A percentile compares a stretch with the other conserved stretches of the same genome.
These are phyloP conservation scores for Stereocaulon alpinum DNA, from an alignment of 495 filamentous ascomycete genomes.

Conservation along the genomic window DNA sequence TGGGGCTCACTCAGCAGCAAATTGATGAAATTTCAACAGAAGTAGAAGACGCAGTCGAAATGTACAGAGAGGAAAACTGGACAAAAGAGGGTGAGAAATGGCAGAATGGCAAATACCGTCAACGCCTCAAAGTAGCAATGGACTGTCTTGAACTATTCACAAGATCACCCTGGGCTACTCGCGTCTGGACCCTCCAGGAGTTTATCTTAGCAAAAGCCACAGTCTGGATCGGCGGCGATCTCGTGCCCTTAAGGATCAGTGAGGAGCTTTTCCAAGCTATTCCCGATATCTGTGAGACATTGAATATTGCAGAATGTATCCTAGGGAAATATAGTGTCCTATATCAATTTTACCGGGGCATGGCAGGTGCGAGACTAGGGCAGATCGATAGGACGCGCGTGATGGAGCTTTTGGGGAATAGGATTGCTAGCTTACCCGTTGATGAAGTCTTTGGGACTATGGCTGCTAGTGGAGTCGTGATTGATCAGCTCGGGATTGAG, in stretches of 20 bases:
- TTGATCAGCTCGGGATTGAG: neutral
- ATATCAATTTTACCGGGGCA: neutral
- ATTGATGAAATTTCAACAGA: no score
- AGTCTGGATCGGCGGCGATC: no score
- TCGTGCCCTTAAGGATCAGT: no score
- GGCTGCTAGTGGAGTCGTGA: slow-evolving; percentile 5
- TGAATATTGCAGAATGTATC: no score
- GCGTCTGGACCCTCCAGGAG: neutral
- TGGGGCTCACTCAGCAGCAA: no score
- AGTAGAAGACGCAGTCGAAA: no score
- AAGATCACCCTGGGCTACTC: neutral
- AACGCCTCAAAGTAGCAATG: neutral
- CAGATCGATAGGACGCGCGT: slow-evolving; percentile 2
- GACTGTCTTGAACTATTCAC: neutral
- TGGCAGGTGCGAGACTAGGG: neutral
- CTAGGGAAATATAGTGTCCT: no score
- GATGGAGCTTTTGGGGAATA: slow-evolving; percentile 5
- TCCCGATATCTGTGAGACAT: no score
- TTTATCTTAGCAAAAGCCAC: neutral
- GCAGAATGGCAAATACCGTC: neutral
- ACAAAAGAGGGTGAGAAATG: no score
- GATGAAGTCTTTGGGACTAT: slow-evolving; percentile 5
- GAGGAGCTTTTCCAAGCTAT: no score
- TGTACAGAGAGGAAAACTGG: no score
- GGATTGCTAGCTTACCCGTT: neutral